Base-by-base conservation (phyloP, 495 filamentous ascomycete genomes). In the Pyrenula massariospora region DNA sequence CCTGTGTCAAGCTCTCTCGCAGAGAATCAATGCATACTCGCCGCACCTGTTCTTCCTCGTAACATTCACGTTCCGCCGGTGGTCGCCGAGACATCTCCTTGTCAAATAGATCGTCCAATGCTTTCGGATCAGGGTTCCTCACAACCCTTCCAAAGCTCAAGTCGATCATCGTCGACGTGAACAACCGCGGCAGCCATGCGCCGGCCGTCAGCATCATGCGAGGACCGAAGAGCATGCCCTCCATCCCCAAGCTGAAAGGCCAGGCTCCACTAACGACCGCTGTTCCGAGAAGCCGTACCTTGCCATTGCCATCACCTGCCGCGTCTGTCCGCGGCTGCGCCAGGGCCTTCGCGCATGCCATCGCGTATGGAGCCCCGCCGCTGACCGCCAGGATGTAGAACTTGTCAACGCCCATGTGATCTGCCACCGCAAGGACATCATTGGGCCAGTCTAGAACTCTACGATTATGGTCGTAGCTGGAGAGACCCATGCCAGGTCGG, bases 341-440 rank as follows among this genome's bases (percentile, higher is more conserved):
- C 2, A 78, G 53, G 12, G 51, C 54, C 19, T 68, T 55, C 15
- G 69, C 71, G 55, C 75, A 79, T 0, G 76, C 77, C 12, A 78
- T 56, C 2, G 69, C 72, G 56, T 73, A 79, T 1, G 76, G 76
- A 1, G 65, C 69, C 1, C 77, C 77, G 1, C 76, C 76, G 0
- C 70, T 75, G 22, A 61, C 57, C 2, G 75, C 76, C n/a, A 81
- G 42, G 15, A 78, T 57, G 5, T 62, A 66, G 60, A 75, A 79
- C 10, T 63, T 59, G 0, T 54, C 54, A 0, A 77, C 50, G 0
- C 60, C 58, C 1, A 77, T 58, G 50, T 75, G 63, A 22, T 59
- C 53, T 3, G 69, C 69, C 0, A 79, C 63, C 0, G 64, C 63
- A 3, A 60, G 59, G 11, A 77, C 61, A 50, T 79, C 76, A 12